Evolutionary conservation across 2,329 filamentous ascomycete species (phyloP).

Genomic region (Talaromyces piceae): DNA sequence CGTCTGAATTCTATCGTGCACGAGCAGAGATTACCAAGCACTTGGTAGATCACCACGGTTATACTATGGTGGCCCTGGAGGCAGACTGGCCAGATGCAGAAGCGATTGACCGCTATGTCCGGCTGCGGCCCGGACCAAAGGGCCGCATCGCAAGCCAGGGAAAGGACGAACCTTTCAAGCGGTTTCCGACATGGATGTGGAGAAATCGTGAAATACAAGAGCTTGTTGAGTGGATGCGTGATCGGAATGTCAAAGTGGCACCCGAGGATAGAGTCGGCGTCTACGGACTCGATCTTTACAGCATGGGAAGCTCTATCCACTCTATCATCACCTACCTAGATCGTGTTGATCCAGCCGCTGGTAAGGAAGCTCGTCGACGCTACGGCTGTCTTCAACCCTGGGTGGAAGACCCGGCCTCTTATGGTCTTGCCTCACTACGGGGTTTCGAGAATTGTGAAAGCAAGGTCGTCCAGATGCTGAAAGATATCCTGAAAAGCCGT

Average conservation of each 20-base stretch:
- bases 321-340: slow-evolving; percentile 46
- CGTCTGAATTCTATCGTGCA: slow-evolving; percentile 49
- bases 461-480: slow-evolving; percentile 40
- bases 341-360: slow-evolving; percentile 36
- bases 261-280: slow-evolving; percentile 32
- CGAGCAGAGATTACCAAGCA: slow-evolving; percentile 46
- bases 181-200: slow-evolving; percentile 53
- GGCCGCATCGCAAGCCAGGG: slow-evolving; percentile 19
- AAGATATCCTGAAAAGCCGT: slow-evolving; percentile 36
- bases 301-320: slow-evolving; percentile 40
- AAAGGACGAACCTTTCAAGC: slow-evolving; percentile 37
- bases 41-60: slow-evolving; percentile 44
- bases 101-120: slow-evolving; percentile 45
- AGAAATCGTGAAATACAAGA: slow-evolving; percentile 46
- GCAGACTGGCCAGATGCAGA: slow-evolving; percentile 50
- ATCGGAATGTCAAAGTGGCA: slow-evolving; percentile 32
- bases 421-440: slow-evolving; percentile 38
- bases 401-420: slow-evolving; percentile 43
- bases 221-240: slow-evolving; percentile 46
- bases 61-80: slow-evolving; percentile 46
- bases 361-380: slow-evolving; percentile 36
- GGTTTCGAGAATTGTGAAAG: slow-evolving; percentile 42
- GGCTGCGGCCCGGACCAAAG: slow-evolving; percentile 35
- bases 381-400: slow-evolving; percentile 44
- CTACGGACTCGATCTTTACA: slow-evolving; percentile 48